Conservation (phyloP, 345 rosid species). For the Eucalyptus melliodora region DNA sequence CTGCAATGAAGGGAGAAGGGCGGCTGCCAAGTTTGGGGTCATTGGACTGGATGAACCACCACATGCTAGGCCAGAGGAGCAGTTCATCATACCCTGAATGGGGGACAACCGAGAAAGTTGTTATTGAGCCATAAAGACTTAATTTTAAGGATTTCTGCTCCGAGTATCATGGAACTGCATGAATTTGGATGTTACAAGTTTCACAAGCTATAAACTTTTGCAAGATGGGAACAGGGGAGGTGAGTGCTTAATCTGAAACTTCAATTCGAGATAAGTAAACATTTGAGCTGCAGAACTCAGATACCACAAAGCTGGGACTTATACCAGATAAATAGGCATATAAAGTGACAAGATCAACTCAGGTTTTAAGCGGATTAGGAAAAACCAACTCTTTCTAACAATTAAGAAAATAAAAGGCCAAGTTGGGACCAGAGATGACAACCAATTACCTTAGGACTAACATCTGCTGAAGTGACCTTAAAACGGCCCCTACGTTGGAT, state of each 20-base stretch:
- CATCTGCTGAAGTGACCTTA: slow-evolving; percentile 76
- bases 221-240: not conserved
- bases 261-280: not conserved
- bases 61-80: slow-evolving; percentile 22
- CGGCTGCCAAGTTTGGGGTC: slow-evolving; percentile 25
- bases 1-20: slow-evolving; percentile 67
- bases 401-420: not conserved
- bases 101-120: not conserved
- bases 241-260: not conserved
- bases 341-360: not conserved
- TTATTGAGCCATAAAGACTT: not conserved
- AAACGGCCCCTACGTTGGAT: slow-evolving; percentile 85
- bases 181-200: not conserved
- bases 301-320: not conserved
- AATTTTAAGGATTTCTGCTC: not conserved
- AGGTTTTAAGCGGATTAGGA: not conserved
- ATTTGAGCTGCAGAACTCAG: not conserved
- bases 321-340: not conserved
- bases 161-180: not conserved
- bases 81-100: slow-evolving; percentile 57
- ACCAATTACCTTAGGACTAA: slow-evolving; percentile 65
- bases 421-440: not conserved
- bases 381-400: not conserved
- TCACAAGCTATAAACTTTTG: not conserved
- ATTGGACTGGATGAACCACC: slow-evolving; percentile 41